Conservation (phyloP, 2,329 filamentous ascomycete genomes). For the Hymenotorrendiella dingleyae region DNA sequence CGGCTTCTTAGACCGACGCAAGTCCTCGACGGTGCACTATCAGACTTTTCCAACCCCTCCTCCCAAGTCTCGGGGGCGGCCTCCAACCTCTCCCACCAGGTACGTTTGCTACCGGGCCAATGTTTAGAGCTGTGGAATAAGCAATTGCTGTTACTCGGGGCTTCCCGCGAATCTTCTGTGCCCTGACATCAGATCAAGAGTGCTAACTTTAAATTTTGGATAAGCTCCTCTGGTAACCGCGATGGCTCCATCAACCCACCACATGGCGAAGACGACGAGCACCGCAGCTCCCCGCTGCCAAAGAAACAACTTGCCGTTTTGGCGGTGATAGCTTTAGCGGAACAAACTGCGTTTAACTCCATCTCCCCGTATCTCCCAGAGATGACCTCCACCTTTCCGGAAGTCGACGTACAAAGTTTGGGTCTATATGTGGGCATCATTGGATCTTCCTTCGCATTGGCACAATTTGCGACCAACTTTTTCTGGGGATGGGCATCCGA, state of each 20-base stretch:
- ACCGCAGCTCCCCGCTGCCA: constrained; percentile 61
- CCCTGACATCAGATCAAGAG: too few species aligned
- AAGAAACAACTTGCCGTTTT: constrained; percentile 76
- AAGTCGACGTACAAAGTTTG: constrained; percentile 61
- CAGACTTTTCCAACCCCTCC: constrained; percentile 76
- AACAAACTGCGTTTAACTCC: constrained; percentile 95
- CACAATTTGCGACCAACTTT: constrained; percentile 89
- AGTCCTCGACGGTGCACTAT: constrained; percentile 54
- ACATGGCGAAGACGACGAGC: constrained; percentile 30
- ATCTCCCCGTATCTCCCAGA: constrained; percentile 92
- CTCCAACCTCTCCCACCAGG: constrained; percentile 29
- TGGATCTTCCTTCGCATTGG: constrained; percentile 84
- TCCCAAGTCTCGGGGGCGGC: constrained; percentile 54
- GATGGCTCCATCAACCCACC: constrained; percentile 18
- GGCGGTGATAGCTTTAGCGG: constrained; percentile 81
- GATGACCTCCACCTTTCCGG: constrained; percentile 83
- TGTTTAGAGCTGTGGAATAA: too few species aligned
- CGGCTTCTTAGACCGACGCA: constrained; percentile 24
- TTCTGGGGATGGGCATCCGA: constrained; percentile 85
- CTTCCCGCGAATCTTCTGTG: too few species aligned
- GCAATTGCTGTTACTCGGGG: too few species aligned
- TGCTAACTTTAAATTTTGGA: too few species aligned
- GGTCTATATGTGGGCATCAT: constrained; percentile 88
- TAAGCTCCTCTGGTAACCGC: constrained; percentile 27
- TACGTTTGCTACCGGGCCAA: too few species aligned